phyloP scores from a whole-genome alignment of 768 basidiomycete genomes.

The Cystobasidium tubakii region DNA sequence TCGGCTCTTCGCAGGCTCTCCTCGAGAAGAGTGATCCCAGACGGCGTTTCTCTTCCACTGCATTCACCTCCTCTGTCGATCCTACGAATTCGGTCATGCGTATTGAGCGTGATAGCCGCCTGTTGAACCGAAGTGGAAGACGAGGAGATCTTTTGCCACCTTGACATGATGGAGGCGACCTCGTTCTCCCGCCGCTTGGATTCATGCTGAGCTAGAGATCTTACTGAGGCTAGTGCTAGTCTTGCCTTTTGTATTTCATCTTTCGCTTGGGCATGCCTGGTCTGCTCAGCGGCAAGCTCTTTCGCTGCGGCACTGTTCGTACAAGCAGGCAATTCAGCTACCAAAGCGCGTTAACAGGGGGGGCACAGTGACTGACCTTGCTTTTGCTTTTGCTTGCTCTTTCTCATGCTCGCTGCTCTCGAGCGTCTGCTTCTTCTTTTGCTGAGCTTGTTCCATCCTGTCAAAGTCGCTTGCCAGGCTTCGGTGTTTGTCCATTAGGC shows the following conservation, averaged over 20 bases:
- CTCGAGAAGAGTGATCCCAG: slow-evolving; percentile 12
- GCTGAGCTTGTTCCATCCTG: neutral
- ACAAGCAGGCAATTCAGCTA: neutral
- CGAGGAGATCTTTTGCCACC: slow-evolving; percentile 32
- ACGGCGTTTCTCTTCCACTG: neutral
- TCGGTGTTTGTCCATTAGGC: slow-evolving; percentile 26
- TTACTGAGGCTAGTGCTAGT: slow-evolving; percentile 15
- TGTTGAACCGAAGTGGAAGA: neutral
- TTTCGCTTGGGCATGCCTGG: slow-evolving; percentile 19
- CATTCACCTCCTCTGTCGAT: neutral
- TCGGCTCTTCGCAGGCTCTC: slow-evolving; percentile 21
- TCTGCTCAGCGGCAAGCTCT: slow-evolving; percentile 22
- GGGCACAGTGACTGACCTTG: neutral
- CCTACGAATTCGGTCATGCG: neutral
- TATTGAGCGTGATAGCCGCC: slow-evolving; percentile 18
- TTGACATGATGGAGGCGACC: slow-evolving; percentile 1
- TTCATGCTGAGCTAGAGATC: slow-evolving; percentile 13
- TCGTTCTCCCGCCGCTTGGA: slow-evolving; percentile 26
- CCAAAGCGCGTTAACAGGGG: neutral
- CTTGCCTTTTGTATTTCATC: slow-evolving; percentile 21
- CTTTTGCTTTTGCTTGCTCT: slow-evolving; percentile 25
- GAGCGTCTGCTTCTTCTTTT: neutral
- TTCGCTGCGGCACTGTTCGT: slow-evolving; percentile 12
- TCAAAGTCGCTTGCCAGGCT: slow-evolving; percentile 16
- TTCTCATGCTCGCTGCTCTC: slow-evolving; percentile 19